phyloP scores from a whole-genome alignment of 352 stramenopile genomes.

The Phytopythium oedochilum region DNA sequence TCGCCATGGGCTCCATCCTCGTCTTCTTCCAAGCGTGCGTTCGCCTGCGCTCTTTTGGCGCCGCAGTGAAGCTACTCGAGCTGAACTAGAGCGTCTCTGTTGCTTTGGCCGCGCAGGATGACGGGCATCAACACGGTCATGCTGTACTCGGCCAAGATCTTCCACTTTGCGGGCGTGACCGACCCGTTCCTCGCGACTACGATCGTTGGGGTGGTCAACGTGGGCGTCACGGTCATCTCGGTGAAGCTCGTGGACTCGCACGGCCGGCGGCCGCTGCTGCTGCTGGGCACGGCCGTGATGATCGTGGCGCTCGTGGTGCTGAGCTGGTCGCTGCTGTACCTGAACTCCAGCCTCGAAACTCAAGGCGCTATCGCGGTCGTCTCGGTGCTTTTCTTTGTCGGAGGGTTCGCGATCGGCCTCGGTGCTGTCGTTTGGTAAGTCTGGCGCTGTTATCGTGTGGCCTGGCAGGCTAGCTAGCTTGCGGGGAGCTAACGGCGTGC shows the following conservation, averaged over 20 bases:
- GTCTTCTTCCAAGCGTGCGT: constrained; percentile 78
- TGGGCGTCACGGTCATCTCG: constrained; percentile 75
- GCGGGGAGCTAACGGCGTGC: not conserved
- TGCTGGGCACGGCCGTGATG: constrained; percentile 72
- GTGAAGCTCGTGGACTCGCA: constrained; percentile 72
- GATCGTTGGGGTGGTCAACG: constrained; percentile 69
- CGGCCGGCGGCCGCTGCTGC: constrained; percentile 66
- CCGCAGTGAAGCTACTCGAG: not conserved
- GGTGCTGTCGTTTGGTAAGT: constrained; percentile 75
- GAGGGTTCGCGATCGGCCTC: constrained; percentile 80
- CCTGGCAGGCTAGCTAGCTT: not conserved
- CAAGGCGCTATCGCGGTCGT: constrained; percentile 68
- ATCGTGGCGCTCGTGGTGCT: constrained; percentile 56
- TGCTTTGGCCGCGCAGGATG: constrained; percentile 37
- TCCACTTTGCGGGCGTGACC: constrained; percentile 84
- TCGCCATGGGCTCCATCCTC: constrained; percentile 54
- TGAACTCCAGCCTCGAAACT: constrained; percentile 37
- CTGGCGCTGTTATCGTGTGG: not conserved
- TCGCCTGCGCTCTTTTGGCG: not conserved
- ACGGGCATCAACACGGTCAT: constrained; percentile 92
- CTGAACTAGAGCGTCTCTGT: too few species aligned
- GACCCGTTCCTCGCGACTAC: constrained; percentile 82
- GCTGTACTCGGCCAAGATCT: constrained; percentile 90
- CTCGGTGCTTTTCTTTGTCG: constrained; percentile 79
- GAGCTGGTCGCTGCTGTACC: constrained; percentile 60